phyloP scores from a whole-genome alignment of 139 green algal genomes.

The Edaphochlamys debaryana region DNA sequence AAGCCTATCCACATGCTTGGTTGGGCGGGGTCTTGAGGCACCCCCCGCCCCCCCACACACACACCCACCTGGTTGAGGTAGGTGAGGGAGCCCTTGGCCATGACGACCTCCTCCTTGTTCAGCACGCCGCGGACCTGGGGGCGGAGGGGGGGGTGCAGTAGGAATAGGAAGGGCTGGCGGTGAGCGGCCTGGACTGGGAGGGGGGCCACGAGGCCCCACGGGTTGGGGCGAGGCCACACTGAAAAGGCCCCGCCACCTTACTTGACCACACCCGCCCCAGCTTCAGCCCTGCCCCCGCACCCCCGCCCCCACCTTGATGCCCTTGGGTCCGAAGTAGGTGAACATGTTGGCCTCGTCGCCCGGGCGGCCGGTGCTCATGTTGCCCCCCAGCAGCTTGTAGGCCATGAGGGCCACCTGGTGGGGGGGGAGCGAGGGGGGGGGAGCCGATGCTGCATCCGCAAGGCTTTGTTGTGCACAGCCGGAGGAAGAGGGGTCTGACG shows the following conservation, averaged over 20 bases:
- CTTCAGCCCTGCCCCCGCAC: not conserved
- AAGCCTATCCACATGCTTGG: too few species aligned
- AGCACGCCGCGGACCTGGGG: conserved; percentile 81
- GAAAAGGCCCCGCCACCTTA: too few species aligned
- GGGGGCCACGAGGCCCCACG: too few species aligned
- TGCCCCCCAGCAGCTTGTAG: conserved; percentile 84
- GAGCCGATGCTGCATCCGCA: too few species aligned
- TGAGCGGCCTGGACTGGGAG: too few species aligned
- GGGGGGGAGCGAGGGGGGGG: not conserved
- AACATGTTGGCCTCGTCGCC: conserved; percentile 88
- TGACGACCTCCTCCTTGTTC: conserved; percentile 78
- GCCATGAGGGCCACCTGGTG: conserved; percentile 66
- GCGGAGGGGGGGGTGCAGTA: not conserved
- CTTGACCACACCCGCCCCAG: not conserved
- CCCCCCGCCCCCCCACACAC: too few species aligned
- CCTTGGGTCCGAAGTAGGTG: conserved; percentile 77
- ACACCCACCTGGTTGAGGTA: conserved; percentile 23
- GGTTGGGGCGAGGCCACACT: too few species aligned
- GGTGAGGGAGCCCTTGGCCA: conserved; percentile 46
- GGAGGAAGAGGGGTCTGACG: too few species aligned
- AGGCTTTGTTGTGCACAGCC: too few species aligned
- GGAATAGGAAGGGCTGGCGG: not conserved
- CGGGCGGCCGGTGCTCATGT: conserved; percentile 68
- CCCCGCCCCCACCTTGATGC: conserved; percentile 71
- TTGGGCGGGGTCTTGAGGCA: too few species aligned